Base-by-base conservation (phyloP, 192 early-diverging fungal genomes). In the Podila epigama region DNA sequence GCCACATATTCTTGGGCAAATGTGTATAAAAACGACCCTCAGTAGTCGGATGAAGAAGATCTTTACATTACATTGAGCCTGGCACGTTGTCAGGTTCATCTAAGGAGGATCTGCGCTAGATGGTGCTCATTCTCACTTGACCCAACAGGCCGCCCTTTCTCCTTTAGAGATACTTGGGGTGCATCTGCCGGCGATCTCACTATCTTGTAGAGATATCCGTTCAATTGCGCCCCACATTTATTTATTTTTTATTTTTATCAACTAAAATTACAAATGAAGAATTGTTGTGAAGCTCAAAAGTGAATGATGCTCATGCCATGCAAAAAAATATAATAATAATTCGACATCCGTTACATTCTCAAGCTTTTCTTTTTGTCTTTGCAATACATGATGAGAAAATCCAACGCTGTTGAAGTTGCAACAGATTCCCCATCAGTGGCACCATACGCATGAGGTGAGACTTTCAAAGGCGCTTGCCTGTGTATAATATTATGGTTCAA, bases 61-160 rank as follows among this genome's bases (percentile, higher is more conserved):
- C 44, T 22, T 48, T 48, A 48, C 44, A 48, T 48, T 48, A 48
- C 44, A 48, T 22, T 22, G 44, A 48, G 25, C 44, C 44, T 48
- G 44, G 44, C 44, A 48, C 44, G 44, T 48, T 48, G 44, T 48
- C 44, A 48, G 44, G 44, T 48, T 48, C 44, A 48, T 48, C 44
- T 18, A 5, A 22, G 25, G 44, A 48, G 25, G 25, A 22, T 48
- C 44, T 22, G n/a, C 44, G 44, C 25, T 22, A 22, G 44, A 48
- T 48, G 44, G 44, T 48, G 44, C 25, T 22, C 25, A 48, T 22
- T 16, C 20, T 8, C n/a, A 7, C n/a, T 48, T 48, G 44, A 48
- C 44, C 44, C 44, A 48, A n/a, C 15, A 22, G 44, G 44, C 44
- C n/a, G 44, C 44, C n/a, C 44, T 22, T 48, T 48, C 44, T 48